Evolutionary conservation across 257 asterid genomes (phyloP), one percentile per base, ranked within the genome.

Genomic region (Ehretia macrophylla): DNA sequence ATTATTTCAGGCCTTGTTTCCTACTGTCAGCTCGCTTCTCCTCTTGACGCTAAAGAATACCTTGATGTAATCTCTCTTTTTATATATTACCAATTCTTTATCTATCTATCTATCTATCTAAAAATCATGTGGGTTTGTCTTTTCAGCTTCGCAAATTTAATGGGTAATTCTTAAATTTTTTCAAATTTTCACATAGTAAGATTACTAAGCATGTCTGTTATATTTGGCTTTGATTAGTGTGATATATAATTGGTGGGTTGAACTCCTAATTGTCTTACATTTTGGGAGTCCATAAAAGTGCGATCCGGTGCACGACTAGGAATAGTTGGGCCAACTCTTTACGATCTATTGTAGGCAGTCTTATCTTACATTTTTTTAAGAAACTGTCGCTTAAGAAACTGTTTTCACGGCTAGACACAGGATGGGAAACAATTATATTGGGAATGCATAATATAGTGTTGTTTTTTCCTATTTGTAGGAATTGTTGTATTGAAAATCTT

Each of bases 1-100:
- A 76, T 91, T 76, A 82, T 91, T 56, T 85, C 97, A 17, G 94
- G 95, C 38, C 93, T 86, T 72, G 97, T 92, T 35, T 86, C 97
- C 47, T 86, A 92, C 72, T 88, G 96, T 49, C 89, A 88, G 79
- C 86, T 86, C 86, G 96, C 96, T 42, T 57, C 96, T 53, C 94
- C 97, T 1, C 90, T 86, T 48, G 96, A 92, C 69, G 99, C 99
- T 4, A 86, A 86, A 76, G 97, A 92, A 58, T 92, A 86, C 72
- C 97, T 92, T 14, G 96, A 86, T 77, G 99, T 92, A 78, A 44
- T 64, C 45, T 19, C 64, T 68, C 44, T 27, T 59, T 57, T 11
- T 32, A 12, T 35, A n/a, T n/a, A n/a, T n/a, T n/a, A n/a, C n/a
- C n/a, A n/a, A n/a, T n/a, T 56, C 9, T 50, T 18, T 5, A 4